These are phyloP conservation scores for Paramyrothecium roridum DNA, from an alignment of 2,329 filamentous ascomycete species.

Conservation along the genomic window DNA sequence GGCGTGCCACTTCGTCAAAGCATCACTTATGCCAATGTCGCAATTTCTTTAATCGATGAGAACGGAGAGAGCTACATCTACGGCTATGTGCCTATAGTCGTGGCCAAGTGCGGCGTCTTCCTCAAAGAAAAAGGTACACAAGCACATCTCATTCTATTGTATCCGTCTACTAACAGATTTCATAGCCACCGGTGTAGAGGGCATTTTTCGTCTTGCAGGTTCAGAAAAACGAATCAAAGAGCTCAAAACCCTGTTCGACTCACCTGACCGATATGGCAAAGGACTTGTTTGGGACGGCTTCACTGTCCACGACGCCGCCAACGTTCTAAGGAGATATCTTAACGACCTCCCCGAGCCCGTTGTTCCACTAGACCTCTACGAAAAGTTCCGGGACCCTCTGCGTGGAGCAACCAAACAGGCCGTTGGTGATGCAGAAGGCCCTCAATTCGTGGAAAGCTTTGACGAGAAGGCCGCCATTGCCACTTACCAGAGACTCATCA, in stretches of 20 bases:
- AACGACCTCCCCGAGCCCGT: conserved; percentile 97
- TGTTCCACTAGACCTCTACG: conserved; percentile 90
- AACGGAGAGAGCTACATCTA: conserved; percentile 96
- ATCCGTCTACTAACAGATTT: conserved; percentile 15
- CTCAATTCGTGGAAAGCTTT: conserved; percentile 65
- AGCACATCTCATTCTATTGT: neutral
- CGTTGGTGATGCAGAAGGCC: conserved; percentile 64
- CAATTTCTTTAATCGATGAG: conserved; percentile 91
- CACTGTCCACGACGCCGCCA: conserved; percentile 96
- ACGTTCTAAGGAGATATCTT: conserved; percentile 90
- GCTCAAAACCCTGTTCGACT: conserved; percentile 86
- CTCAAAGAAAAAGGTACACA: conserved; percentile 91
- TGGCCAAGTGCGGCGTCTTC: conserved; percentile 96
- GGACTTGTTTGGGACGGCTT: conserved; percentile 96
- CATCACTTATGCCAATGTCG: conserved; percentile 96
- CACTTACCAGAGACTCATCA: conserved; percentile 86
- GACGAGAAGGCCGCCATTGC: conserved; percentile 69
- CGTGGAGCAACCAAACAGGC: conserved; percentile 68
- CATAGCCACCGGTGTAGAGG: conserved; percentile 86
- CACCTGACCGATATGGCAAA: conserved; percentile 92
- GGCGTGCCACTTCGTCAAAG: conserved; percentile 90
- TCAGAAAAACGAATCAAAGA: conserved; percentile 99
- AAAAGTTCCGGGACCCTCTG: conserved; percentile 83
- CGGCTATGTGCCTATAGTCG: conserved; percentile 96
- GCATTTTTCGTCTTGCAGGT: conserved; percentile 92